Evolutionary conservation across 2,329 filamentous ascomycete species (phyloP).

Genomic region (Lizonia empirigonia): DNA sequence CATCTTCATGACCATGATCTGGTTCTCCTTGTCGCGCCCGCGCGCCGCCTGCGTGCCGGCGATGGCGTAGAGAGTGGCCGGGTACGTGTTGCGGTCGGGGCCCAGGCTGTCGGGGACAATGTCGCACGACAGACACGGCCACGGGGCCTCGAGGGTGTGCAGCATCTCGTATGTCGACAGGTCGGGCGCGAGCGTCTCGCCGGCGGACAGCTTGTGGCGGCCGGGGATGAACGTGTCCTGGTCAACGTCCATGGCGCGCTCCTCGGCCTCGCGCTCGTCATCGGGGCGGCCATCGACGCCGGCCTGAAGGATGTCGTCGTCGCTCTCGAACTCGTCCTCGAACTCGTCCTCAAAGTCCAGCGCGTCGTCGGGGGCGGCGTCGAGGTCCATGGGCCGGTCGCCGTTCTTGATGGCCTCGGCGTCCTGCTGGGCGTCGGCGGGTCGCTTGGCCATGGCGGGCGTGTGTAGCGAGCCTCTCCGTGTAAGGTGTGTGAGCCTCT

Average conservation of each 20-base stretch:
- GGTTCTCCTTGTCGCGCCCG: constrained; percentile 79
- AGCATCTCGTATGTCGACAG: constrained; percentile 97
- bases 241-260: constrained; percentile 91
- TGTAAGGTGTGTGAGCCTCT: too few species aligned
- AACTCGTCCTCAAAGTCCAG: constrained; percentile 94
- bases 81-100: constrained; percentile 89
- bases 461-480: constrained; percentile 17
- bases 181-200: constrained; percentile 89
- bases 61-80: constrained; percentile 92
- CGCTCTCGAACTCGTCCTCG: constrained; percentile 87
- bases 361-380: constrained; percentile 54
- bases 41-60: constrained; percentile 90
- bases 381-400: constrained; percentile 61
- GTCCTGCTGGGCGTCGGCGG: constrained; percentile 59
- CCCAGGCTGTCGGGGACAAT: constrained; percentile 85
- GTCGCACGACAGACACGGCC: constrained; percentile 97
- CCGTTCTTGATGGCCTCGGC: constrained; percentile 64
- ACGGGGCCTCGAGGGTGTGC: constrained; percentile 89
- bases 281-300: constrained; percentile 92
- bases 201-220: constrained; percentile 85
- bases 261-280: constrained; percentile 88
- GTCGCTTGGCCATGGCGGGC: constrained; percentile 64
- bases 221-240: constrained; percentile 95
- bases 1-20: constrained; percentile 95
- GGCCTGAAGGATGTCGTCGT: constrained; percentile 91